These are phyloP conservation scores for Tuber melanosporum DNA, from an alignment of 495 filamentous ascomycete species.

Conservation along the genomic window DNA sequence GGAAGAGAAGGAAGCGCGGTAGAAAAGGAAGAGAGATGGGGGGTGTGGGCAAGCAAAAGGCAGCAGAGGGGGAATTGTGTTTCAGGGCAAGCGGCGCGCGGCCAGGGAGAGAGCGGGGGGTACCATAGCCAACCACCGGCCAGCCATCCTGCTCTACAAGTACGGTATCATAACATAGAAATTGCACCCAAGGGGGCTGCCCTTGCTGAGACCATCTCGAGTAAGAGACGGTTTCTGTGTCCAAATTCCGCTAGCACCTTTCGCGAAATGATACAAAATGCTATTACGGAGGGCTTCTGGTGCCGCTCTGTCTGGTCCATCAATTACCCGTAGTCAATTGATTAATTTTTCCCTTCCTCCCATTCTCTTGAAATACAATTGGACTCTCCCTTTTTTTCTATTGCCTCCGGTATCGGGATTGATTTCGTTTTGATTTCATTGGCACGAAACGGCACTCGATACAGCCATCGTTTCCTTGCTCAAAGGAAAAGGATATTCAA, in stretches of 20 bases:
- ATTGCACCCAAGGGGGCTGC: slow-evolving; percentile 20
- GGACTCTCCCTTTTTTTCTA: not conserved
- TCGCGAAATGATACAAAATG: slow-evolving; percentile 15
- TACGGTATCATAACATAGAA: not conserved
- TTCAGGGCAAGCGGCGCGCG: slow-evolving; percentile 34
- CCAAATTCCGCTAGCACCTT: slow-evolving; percentile 24
- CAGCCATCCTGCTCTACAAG: slow-evolving; percentile 19
- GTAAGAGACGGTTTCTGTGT: not conserved
- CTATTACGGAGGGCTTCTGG: slow-evolving; percentile 17
- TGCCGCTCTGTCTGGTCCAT: not conserved
- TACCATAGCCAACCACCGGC: slow-evolving; percentile 6
- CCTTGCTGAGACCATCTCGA: slow-evolving; percentile 12
- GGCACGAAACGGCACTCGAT: not conserved
- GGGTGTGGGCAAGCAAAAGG: slow-evolving; percentile 34
- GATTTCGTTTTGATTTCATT: not conserved
- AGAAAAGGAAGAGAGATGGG: slow-evolving; percentile 24
- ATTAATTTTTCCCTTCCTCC: not conserved
- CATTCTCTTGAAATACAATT: not conserved
- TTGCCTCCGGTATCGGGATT: not conserved
- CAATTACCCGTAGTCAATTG: not conserved
- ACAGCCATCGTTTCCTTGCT: not conserved
- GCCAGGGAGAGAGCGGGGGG: slow-evolving; percentile 13
- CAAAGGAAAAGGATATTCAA: not conserved
- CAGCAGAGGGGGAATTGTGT: slow-evolving; percentile 16
- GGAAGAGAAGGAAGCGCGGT: slow-evolving; percentile 22